Percentiles rank a stretch among this genome's conserved stretches.
Evolutionary conservation across 2,329 filamentous ascomycete genomes (phyloP).

Genomic region (Phyllosticta ampelicida): DNA sequence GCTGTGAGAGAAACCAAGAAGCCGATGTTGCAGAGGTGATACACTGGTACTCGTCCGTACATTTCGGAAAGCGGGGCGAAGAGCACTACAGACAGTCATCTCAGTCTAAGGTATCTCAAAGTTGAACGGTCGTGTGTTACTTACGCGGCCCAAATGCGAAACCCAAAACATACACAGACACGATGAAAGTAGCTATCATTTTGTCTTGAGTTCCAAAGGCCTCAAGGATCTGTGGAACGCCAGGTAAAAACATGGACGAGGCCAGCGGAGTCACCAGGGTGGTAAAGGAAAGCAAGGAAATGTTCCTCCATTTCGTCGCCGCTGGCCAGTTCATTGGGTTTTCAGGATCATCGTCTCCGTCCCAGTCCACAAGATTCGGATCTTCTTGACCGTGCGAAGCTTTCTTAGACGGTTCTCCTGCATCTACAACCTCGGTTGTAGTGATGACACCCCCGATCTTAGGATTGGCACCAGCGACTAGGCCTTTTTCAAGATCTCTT

Average conservation of each 20-base stretch:
- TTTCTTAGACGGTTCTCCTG: not conserved
- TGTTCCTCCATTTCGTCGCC: slow-evolving; percentile 27
- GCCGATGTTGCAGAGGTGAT: slow-evolving; percentile 33
- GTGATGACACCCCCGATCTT: not conserved
- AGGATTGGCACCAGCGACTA: not conserved
- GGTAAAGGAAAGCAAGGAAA: slow-evolving; percentile 23
- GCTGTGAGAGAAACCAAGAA: slow-evolving; percentile 42
- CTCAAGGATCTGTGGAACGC: slow-evolving; percentile 20
- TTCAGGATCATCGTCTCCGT: slow-evolving; percentile 19
- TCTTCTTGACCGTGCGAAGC: not conserved
- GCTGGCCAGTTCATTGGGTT: slow-evolving; percentile 30
- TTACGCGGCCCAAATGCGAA: slow-evolving; percentile 26
- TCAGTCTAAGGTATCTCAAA: slow-evolving; percentile 26
- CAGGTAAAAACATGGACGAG: slow-evolving; percentile 26
- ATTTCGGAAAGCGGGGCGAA: slow-evolving; percentile 28
- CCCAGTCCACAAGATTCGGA: slow-evolving; percentile 5
- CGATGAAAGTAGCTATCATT: slow-evolving; percentile 25
- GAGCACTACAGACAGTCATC: slow-evolving; percentile 27
- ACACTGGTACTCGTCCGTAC: slow-evolving; percentile 24
- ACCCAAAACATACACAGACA: slow-evolving; percentile 29
- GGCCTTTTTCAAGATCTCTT: not conserved
- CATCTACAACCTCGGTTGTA: not conserved
- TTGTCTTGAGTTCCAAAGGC: slow-evolving; percentile 23
- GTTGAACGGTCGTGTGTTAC: not conserved
- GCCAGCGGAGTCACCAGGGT: slow-evolving; percentile 30